Evolutionary conservation across 148 eudicot species (phyloP).

Genomic region (Hydrangea macrophylla): DNA sequence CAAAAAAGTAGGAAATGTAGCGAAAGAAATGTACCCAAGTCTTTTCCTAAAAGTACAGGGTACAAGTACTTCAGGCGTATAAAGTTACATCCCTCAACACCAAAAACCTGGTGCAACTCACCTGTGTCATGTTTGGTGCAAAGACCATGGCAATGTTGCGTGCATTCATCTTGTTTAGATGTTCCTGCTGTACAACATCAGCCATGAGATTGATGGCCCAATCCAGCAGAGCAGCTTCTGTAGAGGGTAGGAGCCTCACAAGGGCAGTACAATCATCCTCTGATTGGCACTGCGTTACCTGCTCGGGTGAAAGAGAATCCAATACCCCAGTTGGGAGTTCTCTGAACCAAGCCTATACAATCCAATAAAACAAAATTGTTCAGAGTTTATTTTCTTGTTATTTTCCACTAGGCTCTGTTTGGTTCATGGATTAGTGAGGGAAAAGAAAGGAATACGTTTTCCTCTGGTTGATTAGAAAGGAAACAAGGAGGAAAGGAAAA

Average conservation of each 20-base stretch:
- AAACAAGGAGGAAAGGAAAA: too few relatives aligned
- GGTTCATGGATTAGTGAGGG: too few relatives aligned
- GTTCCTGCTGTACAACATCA: constrained; percentile 87
- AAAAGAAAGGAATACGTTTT: too few relatives aligned
- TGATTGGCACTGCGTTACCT: constrained; percentile 79
- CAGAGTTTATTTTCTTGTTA: too few relatives aligned
- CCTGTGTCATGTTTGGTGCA: constrained; percentile 99
- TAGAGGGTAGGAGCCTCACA: constrained; percentile 67
- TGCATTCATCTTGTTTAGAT: constrained; percentile 85
- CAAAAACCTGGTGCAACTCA: constrained; percentile 12
- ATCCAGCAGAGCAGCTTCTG: constrained; percentile 77
- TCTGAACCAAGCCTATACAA: constrained; percentile 89
- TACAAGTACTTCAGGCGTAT: too few relatives aligned
- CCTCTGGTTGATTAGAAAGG: too few relatives aligned
- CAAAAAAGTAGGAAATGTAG: too few relatives aligned
- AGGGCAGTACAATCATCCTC: constrained; percentile 82
- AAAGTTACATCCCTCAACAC: neutral
- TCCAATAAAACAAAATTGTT: constrained; percentile 8
- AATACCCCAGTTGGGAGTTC: constrained; percentile 87
- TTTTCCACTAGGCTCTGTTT: too few relatives aligned
- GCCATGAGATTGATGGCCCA: constrained; percentile 98
- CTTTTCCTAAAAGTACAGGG: too few relatives aligned
- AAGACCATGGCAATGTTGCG: constrained; percentile 94
- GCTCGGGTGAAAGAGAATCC: constrained; percentile 85
- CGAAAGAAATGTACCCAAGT: too few relatives aligned